Conservation (phyloP, 1,284 basidiomycete species). For the Trichosporon ovoides region DNA sequence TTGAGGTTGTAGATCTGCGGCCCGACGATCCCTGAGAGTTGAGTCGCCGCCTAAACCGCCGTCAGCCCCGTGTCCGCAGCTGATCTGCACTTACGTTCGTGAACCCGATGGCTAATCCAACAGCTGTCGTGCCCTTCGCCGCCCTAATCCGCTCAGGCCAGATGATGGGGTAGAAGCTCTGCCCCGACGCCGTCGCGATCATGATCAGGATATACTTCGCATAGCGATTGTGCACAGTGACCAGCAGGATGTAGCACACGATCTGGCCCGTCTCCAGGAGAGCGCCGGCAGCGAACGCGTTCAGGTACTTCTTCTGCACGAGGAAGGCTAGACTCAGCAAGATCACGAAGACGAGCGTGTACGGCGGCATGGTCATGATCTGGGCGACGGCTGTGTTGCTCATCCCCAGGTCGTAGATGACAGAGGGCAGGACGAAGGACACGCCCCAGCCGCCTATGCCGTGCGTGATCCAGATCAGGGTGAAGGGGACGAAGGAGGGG, state of each 20-base stretch:
- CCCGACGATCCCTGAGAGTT: conserved; percentile 14
- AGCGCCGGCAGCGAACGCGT: conserved; percentile 4
- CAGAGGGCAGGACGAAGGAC: conserved; percentile 13
- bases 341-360: conserved; percentile 16
- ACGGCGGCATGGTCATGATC: conserved; percentile 18
- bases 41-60: not conserved
- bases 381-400: conserved; percentile 11
- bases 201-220: conserved; percentile 13
- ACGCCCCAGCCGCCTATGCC: conserved; percentile 16
- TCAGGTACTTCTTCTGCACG: conserved; percentile 1
- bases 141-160: conserved; percentile 16
- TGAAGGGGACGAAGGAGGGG: conserved; percentile 8
- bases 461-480: conserved; percentile 15
- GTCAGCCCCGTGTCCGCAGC: not conserved
- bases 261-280: conserved; percentile 5
- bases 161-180: conserved; percentile 13
- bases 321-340: conserved; percentile 8
- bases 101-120: conserved; percentile 11
- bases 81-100: conserved; percentile 10
- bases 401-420: conserved; percentile 14
- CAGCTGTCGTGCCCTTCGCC: conserved; percentile 6
- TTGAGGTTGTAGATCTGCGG: conserved; percentile 14
- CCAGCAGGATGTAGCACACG: conserved; percentile 13
- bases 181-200: conserved; percentile 10
- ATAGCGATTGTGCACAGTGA: not conserved